Base-by-base conservation (phyloP, 352 stramenopile genomes). In the Globisporangium heterothallicum region DNA sequence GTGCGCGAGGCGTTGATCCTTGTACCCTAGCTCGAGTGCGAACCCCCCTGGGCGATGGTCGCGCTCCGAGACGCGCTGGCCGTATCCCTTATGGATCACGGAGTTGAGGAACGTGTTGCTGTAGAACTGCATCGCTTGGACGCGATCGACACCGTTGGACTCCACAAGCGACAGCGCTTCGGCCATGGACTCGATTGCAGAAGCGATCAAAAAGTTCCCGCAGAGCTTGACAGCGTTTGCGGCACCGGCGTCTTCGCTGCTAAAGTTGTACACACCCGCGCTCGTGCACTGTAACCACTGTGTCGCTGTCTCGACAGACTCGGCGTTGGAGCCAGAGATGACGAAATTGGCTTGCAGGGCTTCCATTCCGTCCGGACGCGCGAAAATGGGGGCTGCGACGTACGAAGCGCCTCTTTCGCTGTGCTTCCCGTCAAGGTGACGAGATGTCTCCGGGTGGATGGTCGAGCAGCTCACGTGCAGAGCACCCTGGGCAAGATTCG, bases 41-140 rank as follows among this genome's bases (percentile, higher is more conserved):
- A 93, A 93, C 8, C 79, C 81, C n/a, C 77, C 78, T 0, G 72
- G 72, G 16, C 62, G 64, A 44, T 93, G 82, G 50, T 93, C 82
- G 29, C 82, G 78, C 61, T 84, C 62, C 29, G 70, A 78, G n/a
- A 93, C 70, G 16, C 82, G 74, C 42, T 88, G 69, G 25, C 83
- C 83, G 53, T 93, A 93, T 13, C 77, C 78, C 40, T 88, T 87
- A 65, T 93, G 78, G 46, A 89, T 79, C 7, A 85, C 51, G 42
- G 82, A 92, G 59, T 87, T 83, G 43, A 93, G 79, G 60, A 93
- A 88, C 35, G 82, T 91, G 59, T 42, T 67, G 53, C 70, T 86
- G 43, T 92, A 81, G 68, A 93, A 84, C 47, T 84, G 43, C 70
- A 87, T 88, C 21, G 84, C 77, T 43, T 79, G 53, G 26, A 74